Conservation (phyloP, 2,329 filamentous ascomycete species). For the Phoma sp. region DNA sequence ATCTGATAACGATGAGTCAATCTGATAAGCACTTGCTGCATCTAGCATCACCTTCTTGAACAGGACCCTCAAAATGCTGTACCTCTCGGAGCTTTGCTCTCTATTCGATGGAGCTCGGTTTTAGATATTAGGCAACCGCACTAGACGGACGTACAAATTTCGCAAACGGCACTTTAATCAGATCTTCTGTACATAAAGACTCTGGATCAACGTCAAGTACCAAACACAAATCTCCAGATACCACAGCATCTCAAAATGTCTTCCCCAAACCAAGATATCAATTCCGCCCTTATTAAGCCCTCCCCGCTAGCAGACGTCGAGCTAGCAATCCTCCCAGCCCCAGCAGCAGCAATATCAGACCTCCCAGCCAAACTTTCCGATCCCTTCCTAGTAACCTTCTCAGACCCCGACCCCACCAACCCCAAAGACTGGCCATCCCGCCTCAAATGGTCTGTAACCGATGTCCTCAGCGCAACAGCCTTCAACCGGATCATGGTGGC, state of each 20-base stretch:
- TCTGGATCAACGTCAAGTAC: neutral
- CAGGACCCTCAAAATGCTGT: neutral
- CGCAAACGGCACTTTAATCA: too few relatives aligned
- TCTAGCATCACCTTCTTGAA: neutral
- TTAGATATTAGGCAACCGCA: too few relatives aligned
- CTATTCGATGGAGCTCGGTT: too few relatives aligned
- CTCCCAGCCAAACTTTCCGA: conserved; percentile 14
- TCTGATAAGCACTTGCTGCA: conserved; percentile 5
- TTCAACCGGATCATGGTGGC: conserved; percentile 41
- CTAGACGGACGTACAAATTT: too few relatives aligned
- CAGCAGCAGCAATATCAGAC: neutral
- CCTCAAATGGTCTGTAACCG: conserved; percentile 30
- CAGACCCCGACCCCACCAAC: conserved; percentile 21
- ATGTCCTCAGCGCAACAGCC: conserved; percentile 31
- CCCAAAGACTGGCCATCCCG: conserved; percentile 30
- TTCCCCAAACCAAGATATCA: neutral
- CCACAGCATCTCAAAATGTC: neutral
- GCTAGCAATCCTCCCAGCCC: neutral
- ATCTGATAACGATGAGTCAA: conserved; percentile 14
- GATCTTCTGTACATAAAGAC: too few relatives aligned
- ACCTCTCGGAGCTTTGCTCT: too few relatives aligned
- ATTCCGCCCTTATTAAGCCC: neutral
- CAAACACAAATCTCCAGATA: neutral
- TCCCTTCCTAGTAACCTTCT: conserved; percentile 28
- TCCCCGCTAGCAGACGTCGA: conserved; percentile 2